Evolutionary conservation across 2,329 filamentous ascomycete species (phyloP), one percentile per base, ranked within the genome.

Genomic region (Claviceps sp.): DNA sequence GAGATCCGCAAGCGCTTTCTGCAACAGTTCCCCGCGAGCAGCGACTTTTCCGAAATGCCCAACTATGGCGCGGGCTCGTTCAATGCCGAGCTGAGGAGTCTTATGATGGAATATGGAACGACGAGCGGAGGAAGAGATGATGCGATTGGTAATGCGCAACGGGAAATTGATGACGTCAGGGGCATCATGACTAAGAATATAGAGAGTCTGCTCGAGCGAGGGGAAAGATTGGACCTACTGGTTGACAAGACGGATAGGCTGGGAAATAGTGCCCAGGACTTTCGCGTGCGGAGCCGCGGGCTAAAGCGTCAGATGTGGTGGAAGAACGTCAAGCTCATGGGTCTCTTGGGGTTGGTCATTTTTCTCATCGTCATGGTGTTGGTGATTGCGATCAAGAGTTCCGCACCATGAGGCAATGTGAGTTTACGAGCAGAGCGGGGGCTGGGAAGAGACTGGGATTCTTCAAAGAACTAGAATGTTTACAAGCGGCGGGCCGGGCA

Each of bases 251-350:
- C 94, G 48, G 91, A 96, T 65, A 77, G 89, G 44, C 69, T 98
- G 41, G 93, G 91, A 14, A 88, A 87, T 30, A 93, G 82, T 66
- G 89, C 93, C 50, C 77, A 84, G 60, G 93, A 98, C 65, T 98
- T 98, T 65, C 76, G 93, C 50, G 84, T 97, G 17, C 77, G 91
- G 59, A 94, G 87, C 66, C 75, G 89, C 26, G 89, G 89, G 1
- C 68, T 98, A 60, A 87, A 93, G 72, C 79, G 94, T 64, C 80
- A 85, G 69, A 97, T 98, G 93, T 98, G 93, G 93, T 97, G 91
- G 91, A 97, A 97, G 82, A 97, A 98, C 67, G 79, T 95, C 46
- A 94, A 94, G 73, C 71, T 98, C 59, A 95, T 97, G 89, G 84
- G 80, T 6, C 68, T 98, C 60, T 64, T 90, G 56, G 74, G 69